Conservation (phyloP, 768 basidiomycete genomes). For the Pisolithus albus region DNA sequence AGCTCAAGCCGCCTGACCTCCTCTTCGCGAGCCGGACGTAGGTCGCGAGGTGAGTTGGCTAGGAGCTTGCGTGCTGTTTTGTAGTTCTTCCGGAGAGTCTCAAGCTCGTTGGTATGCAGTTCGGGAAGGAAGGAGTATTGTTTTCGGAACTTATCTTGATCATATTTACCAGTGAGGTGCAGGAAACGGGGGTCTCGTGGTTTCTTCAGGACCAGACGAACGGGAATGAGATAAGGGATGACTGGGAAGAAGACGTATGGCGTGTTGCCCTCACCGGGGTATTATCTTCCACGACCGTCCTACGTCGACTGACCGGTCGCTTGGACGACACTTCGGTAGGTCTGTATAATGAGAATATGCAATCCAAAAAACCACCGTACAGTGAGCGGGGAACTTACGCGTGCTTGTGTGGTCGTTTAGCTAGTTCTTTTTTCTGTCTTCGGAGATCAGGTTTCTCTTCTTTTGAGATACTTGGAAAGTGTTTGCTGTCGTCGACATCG, state of each 20-base stretch:
- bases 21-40: conserved; percentile 51
- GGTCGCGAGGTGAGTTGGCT: conserved; percentile 50
- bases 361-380: background rate
- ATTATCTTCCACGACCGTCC: conserved; percentile 62
- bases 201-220: conserved; percentile 39
- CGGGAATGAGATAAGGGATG: background rate
- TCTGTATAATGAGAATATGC: conserved; percentile 31
- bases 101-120: conserved; percentile 58
- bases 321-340: conserved; percentile 82
- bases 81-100: conserved; percentile 55
- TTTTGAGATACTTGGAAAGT: conserved; percentile 7
- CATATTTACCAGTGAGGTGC: conserved; percentile 61
- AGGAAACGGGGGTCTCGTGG: conserved; percentile 85
- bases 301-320: conserved; percentile 67
- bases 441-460: conserved; percentile 34
- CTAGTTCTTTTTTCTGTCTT: conserved; percentile 38
- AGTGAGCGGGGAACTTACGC: conserved; percentile 53
- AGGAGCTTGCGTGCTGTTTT: conserved; percentile 63
- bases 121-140: conserved; percentile 73
- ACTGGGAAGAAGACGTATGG: background rate
- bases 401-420: conserved; percentile 72
- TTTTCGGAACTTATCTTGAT: conserved; percentile 53
- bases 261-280: conserved; percentile 43
- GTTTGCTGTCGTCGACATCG: conserved; percentile 6
- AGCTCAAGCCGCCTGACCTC: conserved; percentile 68